Evolutionary conservation across 1,139 yeast genomes (phyloP), one percentile per base, ranked within the genome.

Genomic region (Taiozyma sp.): DNA sequence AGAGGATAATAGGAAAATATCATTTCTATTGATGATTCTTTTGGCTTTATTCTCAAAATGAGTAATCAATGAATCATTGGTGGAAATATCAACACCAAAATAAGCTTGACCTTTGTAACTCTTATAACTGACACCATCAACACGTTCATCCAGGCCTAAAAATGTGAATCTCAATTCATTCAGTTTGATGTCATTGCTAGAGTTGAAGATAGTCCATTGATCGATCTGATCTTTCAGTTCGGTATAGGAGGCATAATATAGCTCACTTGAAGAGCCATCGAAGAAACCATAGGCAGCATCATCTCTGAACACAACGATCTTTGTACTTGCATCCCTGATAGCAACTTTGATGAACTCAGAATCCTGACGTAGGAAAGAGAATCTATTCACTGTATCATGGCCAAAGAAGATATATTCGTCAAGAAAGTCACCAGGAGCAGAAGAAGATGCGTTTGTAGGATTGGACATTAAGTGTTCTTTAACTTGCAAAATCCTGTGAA

Each of bases 321-420:
- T 71, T 2, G 93, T 73, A 7, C 76, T 68, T 2, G 78, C 71
- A 58, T 80, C 83, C 14, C 61, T 66, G 43, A 84, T 64, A 1
- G 91, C 82, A 38, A 68, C 63, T 45, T 71, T 60, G 27, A 91
- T 75, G 62, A 89, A 91, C 34, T 73, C 78, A 27, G 70, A 52
- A 63, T 90, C 87, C 34, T 81, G 84, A 50, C 97, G 73, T 46
- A 91, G 72, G 63, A 90, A 92, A 13, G 95, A 83, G 10, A 91
- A 84, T 56, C 97, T 72, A 69, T 92, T 91, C 50, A 92, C 71
- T 8, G 80, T 81, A 54, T 80, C 84, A 23, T 76, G 76, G 14
- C 87, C 83, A 58, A 73, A 77, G 53, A 64, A 70, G 38, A 65
- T 60, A 38, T 50, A 46, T 4, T 54, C 58, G n/a, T 49, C 40